These are phyloP conservation scores for Fimicolochytrium jonesii DNA, from an alignment of 192 early-diverging fungal genomes.

Conservation along the genomic window DNA sequence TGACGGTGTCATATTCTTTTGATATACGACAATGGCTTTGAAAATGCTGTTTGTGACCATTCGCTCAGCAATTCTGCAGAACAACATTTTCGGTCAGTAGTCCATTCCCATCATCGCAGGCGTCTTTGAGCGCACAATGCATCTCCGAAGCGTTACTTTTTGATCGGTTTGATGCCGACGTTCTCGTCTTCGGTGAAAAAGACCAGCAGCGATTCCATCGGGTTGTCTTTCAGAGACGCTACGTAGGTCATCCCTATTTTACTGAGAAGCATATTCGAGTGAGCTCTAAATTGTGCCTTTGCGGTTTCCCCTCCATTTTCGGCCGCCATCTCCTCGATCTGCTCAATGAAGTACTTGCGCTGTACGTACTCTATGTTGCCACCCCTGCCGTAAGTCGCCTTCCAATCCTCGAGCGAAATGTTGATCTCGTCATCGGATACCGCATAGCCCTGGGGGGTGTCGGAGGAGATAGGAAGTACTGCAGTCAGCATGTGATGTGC, in stretches of 20 bases:
- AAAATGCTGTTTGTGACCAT: conserved; percentile 82
- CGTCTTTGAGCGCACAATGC: not conserved
- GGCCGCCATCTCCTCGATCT: not conserved
- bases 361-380: conserved; percentile 79
- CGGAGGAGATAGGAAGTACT: too few species aligned
- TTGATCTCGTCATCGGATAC: conserved; percentile 76
- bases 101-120: conserved; percentile 1
- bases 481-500: too few species aligned
- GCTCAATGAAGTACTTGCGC: not conserved
- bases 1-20: conserved; percentile 74
- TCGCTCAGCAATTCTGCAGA: conserved; percentile 50
- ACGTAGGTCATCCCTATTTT: conserved; percentile 77
- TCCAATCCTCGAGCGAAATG: conserved; percentile 78
- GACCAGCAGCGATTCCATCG: conserved; percentile 79
- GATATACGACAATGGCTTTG: conserved; percentile 85
- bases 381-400: conserved; percentile 55
- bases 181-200: conserved; percentile 88
- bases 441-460: conserved; percentile 85
- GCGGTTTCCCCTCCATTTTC: not conserved
- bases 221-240: conserved; percentile 76
- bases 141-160: conserved; percentile 70
- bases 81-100: conserved; percentile 16
- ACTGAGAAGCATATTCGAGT: conserved; percentile 28
- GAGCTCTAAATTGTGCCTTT: not conserved
- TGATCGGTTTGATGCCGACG: conserved; percentile 87